Conservation (phyloP, 495 filamentous ascomycete species). For the Halenospora varia region DNA sequence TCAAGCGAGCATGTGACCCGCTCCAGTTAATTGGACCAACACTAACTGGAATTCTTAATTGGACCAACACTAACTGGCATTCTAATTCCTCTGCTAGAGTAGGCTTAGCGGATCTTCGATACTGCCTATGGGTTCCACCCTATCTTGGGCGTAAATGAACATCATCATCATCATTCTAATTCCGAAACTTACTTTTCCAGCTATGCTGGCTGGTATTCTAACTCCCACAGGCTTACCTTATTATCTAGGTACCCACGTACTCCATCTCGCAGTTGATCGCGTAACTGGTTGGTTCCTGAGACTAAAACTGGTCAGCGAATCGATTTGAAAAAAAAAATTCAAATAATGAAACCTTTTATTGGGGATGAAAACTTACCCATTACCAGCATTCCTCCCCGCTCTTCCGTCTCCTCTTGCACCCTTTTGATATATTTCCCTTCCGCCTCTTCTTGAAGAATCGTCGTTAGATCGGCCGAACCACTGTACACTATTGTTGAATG, state of each 20-base stretch:
- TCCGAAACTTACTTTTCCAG: slow-evolving; percentile 13
- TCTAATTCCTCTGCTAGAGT: background rate
- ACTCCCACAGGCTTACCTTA: slow-evolving; percentile 14
- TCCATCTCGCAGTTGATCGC: slow-evolving; percentile 12
- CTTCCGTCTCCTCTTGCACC: slow-evolving; percentile 12
- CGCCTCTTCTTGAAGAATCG: slow-evolving; percentile 16
- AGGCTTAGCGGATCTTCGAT: too few relatives aligned
- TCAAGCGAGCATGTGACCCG: too few relatives aligned
- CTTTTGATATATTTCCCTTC: slow-evolving; percentile 16
- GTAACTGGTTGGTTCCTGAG: slow-evolving; percentile 11
- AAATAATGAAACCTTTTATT: slow-evolving; percentile 18
- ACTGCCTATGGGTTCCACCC: too few relatives aligned
- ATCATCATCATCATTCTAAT: slow-evolving; percentile 12
- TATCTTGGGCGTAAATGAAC: too few relatives aligned
- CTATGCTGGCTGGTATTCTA: slow-evolving; percentile 16
- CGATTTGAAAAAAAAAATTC: slow-evolving; percentile 1
- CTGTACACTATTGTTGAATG: slow-evolving; percentile 18
- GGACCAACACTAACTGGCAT: slow-evolving; percentile 9
- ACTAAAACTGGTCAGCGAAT: slow-evolving; percentile 17
- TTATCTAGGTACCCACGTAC: slow-evolving; percentile 16
- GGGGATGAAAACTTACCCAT: slow-evolving; percentile 12
- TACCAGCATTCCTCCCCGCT: slow-evolving; percentile 12
- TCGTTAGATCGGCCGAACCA: slow-evolving; percentile 12
- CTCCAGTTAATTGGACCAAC: too few relatives aligned
- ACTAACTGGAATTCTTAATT: slow-evolving; percentile 5